Percentiles rank a stretch among this genome's conserved stretches.
phyloP scores from a whole-genome alignment of 306 rosid species.

The Vigna angularis region DNA sequence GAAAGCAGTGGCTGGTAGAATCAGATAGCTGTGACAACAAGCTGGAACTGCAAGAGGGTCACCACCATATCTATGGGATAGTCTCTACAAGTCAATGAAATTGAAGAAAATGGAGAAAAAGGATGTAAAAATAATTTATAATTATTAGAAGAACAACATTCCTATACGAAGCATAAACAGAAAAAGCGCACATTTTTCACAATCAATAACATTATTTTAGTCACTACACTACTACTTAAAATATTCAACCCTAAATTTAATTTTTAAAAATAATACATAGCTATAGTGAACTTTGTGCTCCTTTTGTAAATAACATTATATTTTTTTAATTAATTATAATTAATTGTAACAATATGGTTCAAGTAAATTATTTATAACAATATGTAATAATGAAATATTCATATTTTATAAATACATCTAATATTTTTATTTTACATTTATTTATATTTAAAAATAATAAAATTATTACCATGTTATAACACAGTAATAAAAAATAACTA shows the following conservation, averaged over 20 bases:
- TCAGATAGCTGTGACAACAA: constrained; percentile 45
- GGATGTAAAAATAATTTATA: background rate
- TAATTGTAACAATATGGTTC: background rate
- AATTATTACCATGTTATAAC: no score
- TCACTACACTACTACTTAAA: background rate
- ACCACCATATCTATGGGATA: constrained; percentile 22
- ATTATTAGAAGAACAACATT: background rate
- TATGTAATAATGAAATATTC: no score
- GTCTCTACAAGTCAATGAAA: constrained; percentile 36
- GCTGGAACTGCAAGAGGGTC: constrained; percentile 33
- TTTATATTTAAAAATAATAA: no score
- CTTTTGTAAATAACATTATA: background rate
- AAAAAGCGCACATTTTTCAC: background rate
- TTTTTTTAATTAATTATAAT: background rate
- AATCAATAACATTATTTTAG: background rate
- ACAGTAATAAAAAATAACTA: no score
- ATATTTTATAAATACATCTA: no score
- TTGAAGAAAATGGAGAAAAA: constrained; percentile 32
- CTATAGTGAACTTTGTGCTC: background rate
- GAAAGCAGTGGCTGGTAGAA: constrained; percentile 38
- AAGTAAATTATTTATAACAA: no score
- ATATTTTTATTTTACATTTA: no score
- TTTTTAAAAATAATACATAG: background rate
- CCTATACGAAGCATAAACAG: background rate
- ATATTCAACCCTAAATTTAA: background rate